Conservation (phyloP, 2,329 filamentous ascomycete species). For the Paecilomyces sp. region DNA sequence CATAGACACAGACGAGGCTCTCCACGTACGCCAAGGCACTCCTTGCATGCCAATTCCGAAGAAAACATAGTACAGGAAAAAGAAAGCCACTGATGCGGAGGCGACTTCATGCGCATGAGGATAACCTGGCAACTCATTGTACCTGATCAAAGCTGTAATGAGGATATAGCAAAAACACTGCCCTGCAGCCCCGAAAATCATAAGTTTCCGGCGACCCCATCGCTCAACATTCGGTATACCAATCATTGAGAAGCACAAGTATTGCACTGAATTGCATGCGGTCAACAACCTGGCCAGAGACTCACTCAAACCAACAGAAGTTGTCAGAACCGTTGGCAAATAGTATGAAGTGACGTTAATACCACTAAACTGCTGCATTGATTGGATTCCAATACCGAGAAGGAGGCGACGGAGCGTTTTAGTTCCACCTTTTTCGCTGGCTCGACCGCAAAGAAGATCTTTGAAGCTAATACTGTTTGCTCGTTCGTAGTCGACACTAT, state of each 20-base stretch:
- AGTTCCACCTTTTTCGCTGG: slow-evolving; percentile 27
- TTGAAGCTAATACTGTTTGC: too few relatives aligned
- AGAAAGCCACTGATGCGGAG: slow-evolving; percentile 39
- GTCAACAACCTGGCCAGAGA: slow-evolving; percentile 47
- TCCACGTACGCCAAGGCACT: slow-evolving; percentile 24
- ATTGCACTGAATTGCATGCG: slow-evolving; percentile 45
- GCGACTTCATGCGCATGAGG: slow-evolving; percentile 7
- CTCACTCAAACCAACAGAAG: slow-evolving; percentile 47
- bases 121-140: slow-evolving; percentile 14
- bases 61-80: slow-evolving; percentile 47
- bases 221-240: slow-evolving; percentile 43
- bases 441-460: slow-evolving; percentile 38
- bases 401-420: slow-evolving; percentile 33
- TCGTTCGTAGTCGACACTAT: slow-evolving; percentile 42
- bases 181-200: slow-evolving; percentile 44
- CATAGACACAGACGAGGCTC: too few relatives aligned
- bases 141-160: slow-evolving; percentile 43
- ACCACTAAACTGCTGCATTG: slow-evolving; percentile 17
- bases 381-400: slow-evolving; percentile 31
- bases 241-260: slow-evolving; percentile 37
- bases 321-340: slow-evolving; percentile 50
- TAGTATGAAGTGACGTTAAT: slow-evolving; percentile 10
- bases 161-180: slow-evolving; percentile 45
- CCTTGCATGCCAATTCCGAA: slow-evolving; percentile 40
- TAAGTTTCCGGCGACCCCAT: slow-evolving; percentile 49